phyloP scores from a whole-genome alignment of 176 grass and related monocot genomes.

The Oryza brachyantha region DNA sequence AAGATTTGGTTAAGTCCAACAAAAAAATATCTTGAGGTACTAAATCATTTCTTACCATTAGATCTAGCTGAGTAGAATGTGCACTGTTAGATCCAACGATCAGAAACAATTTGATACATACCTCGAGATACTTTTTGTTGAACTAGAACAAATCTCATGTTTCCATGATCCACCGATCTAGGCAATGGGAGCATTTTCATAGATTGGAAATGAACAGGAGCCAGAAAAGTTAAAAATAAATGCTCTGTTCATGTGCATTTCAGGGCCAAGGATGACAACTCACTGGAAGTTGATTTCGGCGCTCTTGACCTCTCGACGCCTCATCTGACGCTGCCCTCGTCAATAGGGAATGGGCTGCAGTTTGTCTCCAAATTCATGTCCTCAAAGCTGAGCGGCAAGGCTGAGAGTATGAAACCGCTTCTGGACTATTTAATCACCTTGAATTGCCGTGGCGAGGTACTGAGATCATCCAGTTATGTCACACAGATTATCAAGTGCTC shows the following conservation, averaged over 20 bases:
- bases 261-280: slow-evolving; percentile 85
- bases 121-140: too few relatives aligned
- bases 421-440: slow-evolving; percentile 79
- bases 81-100: too few relatives aligned
- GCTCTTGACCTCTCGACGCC: slow-evolving; percentile 71
- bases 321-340: slow-evolving; percentile 71
- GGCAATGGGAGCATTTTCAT: too few relatives aligned
- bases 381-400: slow-evolving; percentile 50
- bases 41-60: too few relatives aligned
- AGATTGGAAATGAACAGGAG: background rate
- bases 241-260: slow-evolving; percentile 18
- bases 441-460: slow-evolving; percentile 75
- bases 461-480: background rate
- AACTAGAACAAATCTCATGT: too few relatives aligned
- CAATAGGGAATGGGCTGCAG: slow-evolving; percentile 82
- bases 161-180: too few relatives aligned
- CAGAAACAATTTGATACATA: too few relatives aligned
- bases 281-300: slow-evolving; percentile 86
- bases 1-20: too few relatives aligned
- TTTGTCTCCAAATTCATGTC: slow-evolving; percentile 78
- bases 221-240: background rate
- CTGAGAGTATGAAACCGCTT: slow-evolving; percentile 76
- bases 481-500: background rate
- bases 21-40: too few relatives aligned
- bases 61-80: too few relatives aligned